These are phyloP conservation scores for Sphagnurus paluster DNA, from an alignment of 1,284 basidiomycete species.

Conservation along the genomic window DNA sequence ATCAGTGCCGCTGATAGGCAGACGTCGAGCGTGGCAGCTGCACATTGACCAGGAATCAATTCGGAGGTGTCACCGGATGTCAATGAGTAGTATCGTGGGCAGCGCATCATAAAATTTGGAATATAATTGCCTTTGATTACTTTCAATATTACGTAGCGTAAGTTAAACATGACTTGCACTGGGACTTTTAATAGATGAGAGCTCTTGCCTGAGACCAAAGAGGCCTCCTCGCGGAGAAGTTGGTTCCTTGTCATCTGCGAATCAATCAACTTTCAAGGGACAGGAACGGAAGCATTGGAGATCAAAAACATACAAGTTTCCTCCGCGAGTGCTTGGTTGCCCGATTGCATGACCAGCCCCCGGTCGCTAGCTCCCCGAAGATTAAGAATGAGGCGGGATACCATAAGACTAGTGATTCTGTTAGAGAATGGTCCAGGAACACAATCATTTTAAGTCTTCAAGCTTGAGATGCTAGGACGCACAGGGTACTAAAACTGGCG, in stretches of 20 bases:
- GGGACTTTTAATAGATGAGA: neutral
- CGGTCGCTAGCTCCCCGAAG: conserved; percentile 15
- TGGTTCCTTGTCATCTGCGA: neutral
- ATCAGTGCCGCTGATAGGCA: too few relatives aligned
- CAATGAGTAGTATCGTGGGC: too few relatives aligned
- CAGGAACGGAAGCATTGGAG: neutral
- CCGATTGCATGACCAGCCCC: conserved; percentile 1
- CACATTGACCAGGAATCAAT: too few relatives aligned
- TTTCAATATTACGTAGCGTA: too few relatives aligned
- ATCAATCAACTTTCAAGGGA: neutral
- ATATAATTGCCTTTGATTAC: too few relatives aligned
- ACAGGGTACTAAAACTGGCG: conserved; percentile 35
- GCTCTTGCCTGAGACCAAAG: neutral
- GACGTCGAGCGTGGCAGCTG: too few relatives aligned
- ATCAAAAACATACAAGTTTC: neutral
- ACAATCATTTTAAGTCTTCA: too few relatives aligned
- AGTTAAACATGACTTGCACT: too few relatives aligned
- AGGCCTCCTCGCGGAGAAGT: neutral
- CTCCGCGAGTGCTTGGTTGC: neutral
- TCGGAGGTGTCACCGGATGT: too few relatives aligned
- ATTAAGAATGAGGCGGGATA: conserved; percentile 22
- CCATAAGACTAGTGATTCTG: conserved; percentile 25
- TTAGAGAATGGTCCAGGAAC: too few relatives aligned
- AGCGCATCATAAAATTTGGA: too few relatives aligned
- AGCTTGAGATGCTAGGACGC: neutral